Evolutionary conservation across 495 filamentous ascomycete species (phyloP).

Genomic region (Penicillium atrosanguineum): DNA sequence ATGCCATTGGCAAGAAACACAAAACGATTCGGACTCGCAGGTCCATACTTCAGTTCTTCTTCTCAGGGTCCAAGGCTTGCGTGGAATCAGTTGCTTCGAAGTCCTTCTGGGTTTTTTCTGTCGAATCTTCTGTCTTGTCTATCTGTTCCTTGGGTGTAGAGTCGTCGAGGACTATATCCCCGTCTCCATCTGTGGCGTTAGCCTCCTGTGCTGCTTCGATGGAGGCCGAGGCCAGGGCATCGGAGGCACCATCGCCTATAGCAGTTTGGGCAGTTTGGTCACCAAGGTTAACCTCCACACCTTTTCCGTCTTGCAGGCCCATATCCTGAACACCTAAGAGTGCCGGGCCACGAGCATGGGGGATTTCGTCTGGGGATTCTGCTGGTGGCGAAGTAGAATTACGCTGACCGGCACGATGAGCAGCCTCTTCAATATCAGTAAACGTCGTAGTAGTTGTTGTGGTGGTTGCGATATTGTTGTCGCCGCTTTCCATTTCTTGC

Average conservation of each 20-base stretch:
- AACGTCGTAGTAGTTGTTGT: not conserved
- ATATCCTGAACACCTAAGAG: constrained; percentile 83
- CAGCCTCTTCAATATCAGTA: constrained; percentile 30
- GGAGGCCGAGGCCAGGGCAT: constrained; percentile 11
- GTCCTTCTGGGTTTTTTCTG: constrained; percentile 7
- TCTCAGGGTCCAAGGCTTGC: constrained; percentile 11
- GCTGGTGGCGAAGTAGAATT: constrained; percentile 18
- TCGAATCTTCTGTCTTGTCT: constrained; percentile 7
- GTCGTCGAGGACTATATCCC: constrained; percentile 43
- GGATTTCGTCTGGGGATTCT: constrained; percentile 53
- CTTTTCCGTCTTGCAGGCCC: constrained; percentile 68
- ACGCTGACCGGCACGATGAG: not conserved
- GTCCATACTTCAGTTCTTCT: constrained; percentile 15
- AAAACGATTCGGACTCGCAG: not conserved
- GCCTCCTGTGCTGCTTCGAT: not conserved
- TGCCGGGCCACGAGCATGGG: constrained; percentile 78
- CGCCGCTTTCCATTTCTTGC: constrained; percentile 12
- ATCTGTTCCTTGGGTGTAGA: constrained; percentile 15
- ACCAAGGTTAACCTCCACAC: constrained; percentile 41
- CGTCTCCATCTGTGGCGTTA: constrained; percentile 36
- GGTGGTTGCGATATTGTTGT: constrained; percentile 3
- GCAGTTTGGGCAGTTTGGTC: constrained; percentile 15
- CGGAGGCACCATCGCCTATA: constrained; percentile 7
- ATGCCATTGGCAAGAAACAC: constrained; percentile 16
- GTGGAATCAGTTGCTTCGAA: constrained; percentile 3